phyloP scores from a whole-genome alignment of 495 filamentous ascomycete species.

The Gamarada debralockiae region DNA sequence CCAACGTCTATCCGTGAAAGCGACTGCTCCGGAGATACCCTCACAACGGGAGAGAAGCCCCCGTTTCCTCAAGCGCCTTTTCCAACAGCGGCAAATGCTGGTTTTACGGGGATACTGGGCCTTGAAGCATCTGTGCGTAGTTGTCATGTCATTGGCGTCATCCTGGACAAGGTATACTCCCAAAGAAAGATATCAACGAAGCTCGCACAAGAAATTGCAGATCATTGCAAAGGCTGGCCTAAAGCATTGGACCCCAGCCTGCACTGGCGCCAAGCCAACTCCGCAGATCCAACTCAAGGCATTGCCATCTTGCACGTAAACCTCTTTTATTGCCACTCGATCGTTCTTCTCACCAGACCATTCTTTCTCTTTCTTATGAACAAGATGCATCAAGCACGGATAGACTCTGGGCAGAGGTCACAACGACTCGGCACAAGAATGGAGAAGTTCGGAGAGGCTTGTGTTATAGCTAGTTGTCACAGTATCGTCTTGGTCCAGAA shows the following conservation, averaged over 20 bases:
- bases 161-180: conserved; percentile 66
- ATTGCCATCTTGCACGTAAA: conserved; percentile 58
- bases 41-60: conserved; percentile 36
- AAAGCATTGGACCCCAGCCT: conserved; percentile 39
- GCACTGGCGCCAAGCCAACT: conserved; percentile 44
- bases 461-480: conserved; percentile 65
- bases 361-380: conserved; percentile 49
- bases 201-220: conserved; percentile 61
- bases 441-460: conserved; percentile 65
- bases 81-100: conserved; percentile 32
- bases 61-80: conserved; percentile 24
- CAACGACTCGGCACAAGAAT: conserved; percentile 30
- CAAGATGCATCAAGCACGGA: conserved; percentile 10
- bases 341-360: conserved; percentile 46
- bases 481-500: conserved; percentile 58
- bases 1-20: conserved; percentile 59
- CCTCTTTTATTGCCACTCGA: conserved; percentile 60
- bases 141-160: conserved; percentile 61
- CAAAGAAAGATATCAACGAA: conserved; percentile 63
- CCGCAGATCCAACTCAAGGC: conserved; percentile 46
- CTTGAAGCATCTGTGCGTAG: conserved; percentile 52
- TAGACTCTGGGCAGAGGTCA: not conserved
- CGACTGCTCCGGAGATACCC: conserved; percentile 50
- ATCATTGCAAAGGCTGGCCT: conserved; percentile 47
- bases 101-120: conserved; percentile 30